Percentiles rank a stretch among this genome's conserved stretches.
These are phyloP conservation scores for Boletellus dicymbophilus DNA, from an alignment of 1,284 basidiomycete species.

Conservation along the genomic window DNA sequence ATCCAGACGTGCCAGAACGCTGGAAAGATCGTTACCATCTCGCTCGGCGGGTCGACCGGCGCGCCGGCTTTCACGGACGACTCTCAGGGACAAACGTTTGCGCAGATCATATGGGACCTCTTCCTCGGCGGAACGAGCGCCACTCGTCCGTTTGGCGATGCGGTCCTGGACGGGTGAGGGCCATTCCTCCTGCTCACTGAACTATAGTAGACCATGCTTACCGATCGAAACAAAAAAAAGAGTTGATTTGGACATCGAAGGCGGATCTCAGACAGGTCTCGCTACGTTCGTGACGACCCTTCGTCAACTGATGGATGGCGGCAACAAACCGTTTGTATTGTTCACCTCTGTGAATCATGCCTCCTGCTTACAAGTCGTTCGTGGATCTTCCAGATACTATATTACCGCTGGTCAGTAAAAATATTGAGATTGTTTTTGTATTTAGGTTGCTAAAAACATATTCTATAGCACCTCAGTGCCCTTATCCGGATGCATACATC, in stretches of 20 bases:
- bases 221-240: slow-evolving; percentile 34
- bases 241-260: slow-evolving; percentile 70
- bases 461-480: slow-evolving; percentile 58
- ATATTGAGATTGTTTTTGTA: background rate
- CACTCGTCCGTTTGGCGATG: slow-evolving; percentile 61
- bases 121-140: slow-evolving; percentile 54
- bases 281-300: slow-evolving; percentile 57
- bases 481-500: slow-evolving; percentile 61
- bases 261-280: slow-evolving; percentile 53
- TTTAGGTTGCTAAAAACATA: background rate
- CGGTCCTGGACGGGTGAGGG: slow-evolving; percentile 63
- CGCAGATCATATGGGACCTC: slow-evolving; percentile 62
- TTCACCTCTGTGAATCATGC: background rate
- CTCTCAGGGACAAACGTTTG: slow-evolving; percentile 52
- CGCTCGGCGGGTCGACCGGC: slow-evolving; percentile 64
- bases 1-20: slow-evolving; percentile 62
- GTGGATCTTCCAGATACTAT: slow-evolving; percentile 46
- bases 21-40: slow-evolving; percentile 68
- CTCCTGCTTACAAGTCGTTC: slow-evolving; percentile 8
- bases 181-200: background rate
- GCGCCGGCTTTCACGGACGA: slow-evolving; percentile 50
- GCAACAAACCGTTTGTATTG: slow-evolving; percentile 48
- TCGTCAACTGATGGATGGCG: slow-evolving; percentile 46
- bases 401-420: slow-evolving; percentile 44
- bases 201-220: background rate